A percentile compares a stretch with the other conserved stretches of the same genome.
phyloP scores from a whole-genome alignment of 2,329 filamentous ascomycete species.

The Fusarium sp. region DNA sequence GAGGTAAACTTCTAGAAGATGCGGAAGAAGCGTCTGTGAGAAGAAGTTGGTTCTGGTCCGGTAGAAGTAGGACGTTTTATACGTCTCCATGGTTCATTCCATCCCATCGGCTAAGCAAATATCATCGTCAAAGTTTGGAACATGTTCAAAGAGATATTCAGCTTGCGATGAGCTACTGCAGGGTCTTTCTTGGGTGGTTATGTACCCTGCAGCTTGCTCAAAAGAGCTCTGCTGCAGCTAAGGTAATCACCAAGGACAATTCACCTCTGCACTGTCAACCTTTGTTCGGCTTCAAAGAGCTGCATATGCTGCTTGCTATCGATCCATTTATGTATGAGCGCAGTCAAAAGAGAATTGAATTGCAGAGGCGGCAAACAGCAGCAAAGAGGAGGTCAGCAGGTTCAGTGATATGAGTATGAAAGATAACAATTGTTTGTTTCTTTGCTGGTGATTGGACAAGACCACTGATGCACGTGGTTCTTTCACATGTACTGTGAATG shows the following conservation, averaged over 20 bases:
- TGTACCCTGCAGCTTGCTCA: not conserved
- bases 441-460: not conserved
- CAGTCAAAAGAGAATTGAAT: rapidly evolving
- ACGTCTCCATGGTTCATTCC: not conserved
- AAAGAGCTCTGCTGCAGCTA: not conserved
- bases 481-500: not conserved
- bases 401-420: not conserved
- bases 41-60: not conserved
- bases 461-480: not conserved
- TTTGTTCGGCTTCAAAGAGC: not conserved
- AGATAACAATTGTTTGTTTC: not conserved
- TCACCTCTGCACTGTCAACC: not conserved
- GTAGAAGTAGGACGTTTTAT: not conserved
- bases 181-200: not conserved
- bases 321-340: not conserved
- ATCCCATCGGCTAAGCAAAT: rapidly evolving
- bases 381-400: rapidly evolving
- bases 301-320: not conserved
- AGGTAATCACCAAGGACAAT: not conserved
- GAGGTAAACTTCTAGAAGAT: not conserved
- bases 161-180: not conserved
- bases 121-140: not conserved
- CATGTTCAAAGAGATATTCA: not conserved
- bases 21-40: not conserved
- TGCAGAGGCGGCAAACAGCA: not conserved